Base-by-base conservation (phyloP, 2,329 filamentous ascomycete species). In the Didymellaceae sp. region DNA sequence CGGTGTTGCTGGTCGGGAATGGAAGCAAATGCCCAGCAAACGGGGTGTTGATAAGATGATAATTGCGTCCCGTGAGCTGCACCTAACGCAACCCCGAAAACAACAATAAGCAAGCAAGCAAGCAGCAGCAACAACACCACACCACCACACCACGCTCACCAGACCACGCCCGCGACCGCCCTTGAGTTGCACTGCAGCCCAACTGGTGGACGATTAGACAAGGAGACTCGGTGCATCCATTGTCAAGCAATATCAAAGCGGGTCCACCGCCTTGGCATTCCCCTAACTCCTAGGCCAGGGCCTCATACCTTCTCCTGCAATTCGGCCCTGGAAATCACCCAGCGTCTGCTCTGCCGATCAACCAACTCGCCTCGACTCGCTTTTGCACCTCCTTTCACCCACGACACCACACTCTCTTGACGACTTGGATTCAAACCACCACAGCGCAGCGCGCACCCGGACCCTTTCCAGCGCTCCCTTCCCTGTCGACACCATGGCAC, bases 401-500 rank as follows among this genome's bases (percentile, higher is more conserved):
- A 24, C 31, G 9, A 37, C 31, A 24, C 31, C 6, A 37, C 42
- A 26, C 38, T 46, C 48, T 38, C 38, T 52, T 43, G 48, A 45
- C 37, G 26, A 31, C 17, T 37, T 26, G n/a, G 2, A 4, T 52
- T 38, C 32, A 26, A 42, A 38, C 13, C 37, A 37, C 37, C 33
- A 39, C 40, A 48, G 50, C 50, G 50, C 50, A 53, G 50, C 39
- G 50, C 50, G 51, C 51, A 49, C 26, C 50, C 43, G 38, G 34
- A 31, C 33, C 18, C 38, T 44, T 48, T 41, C 30, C 14, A 11
- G 41, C 35, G 25, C 45, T 54, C 45, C 45, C 40, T 49, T 48
- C 30, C 37, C 37, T 20, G n/a, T 32, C 32, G 45, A 45, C 41
- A 55, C 35, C 68, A 72, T 72, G 68, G 66, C 68, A 57, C 61